These are phyloP conservation scores for Hyaloscypha bicolor DNA, from an alignment of 495 filamentous ascomycete species.

Conservation along the genomic window DNA sequence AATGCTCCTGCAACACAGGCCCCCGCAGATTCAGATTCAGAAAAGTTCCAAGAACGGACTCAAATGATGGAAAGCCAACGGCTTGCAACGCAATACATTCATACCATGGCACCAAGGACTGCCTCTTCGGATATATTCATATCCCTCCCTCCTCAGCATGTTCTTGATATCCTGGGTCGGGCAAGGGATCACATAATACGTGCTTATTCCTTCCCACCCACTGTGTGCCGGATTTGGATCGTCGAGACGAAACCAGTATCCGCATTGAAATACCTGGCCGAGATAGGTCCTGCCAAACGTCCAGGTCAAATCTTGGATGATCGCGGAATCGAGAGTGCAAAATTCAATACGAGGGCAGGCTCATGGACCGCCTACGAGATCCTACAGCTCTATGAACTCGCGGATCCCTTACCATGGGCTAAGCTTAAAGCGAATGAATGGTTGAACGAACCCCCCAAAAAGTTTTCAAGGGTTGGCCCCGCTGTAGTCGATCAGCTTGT, in stretches of 20 bases:
- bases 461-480: constrained; percentile 45
- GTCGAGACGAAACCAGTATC: constrained; percentile 41
- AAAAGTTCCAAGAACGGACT: constrained; percentile 39
- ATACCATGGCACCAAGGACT: constrained; percentile 47
- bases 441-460: constrained; percentile 41
- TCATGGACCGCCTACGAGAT: constrained; percentile 48
- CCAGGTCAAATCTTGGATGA: constrained; percentile 44
- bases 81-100: constrained; percentile 45
- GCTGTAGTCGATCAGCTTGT: constrained; percentile 49
- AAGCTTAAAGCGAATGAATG: constrained; percentile 47
- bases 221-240: constrained; percentile 51
- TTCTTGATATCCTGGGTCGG: constrained; percentile 43
- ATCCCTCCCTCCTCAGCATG: constrained; percentile 41
- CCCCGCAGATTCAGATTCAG: constrained; percentile 21
- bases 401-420: constrained; percentile 47
- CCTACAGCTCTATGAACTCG: constrained; percentile 53
- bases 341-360: constrained; percentile 45
- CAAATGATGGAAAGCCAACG: constrained; percentile 53
- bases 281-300: constrained; percentile 40
- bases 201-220: constrained; percentile 42
- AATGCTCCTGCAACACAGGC: neutral
- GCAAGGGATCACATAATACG: constrained; percentile 48
- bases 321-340: constrained; percentile 45
- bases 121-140: constrained; percentile 50
- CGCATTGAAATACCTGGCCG: constrained; percentile 53